These are phyloP conservation scores for Cymbidium sinense DNA, from an alignment of 106 monocot species.

Conservation along the genomic window DNA sequence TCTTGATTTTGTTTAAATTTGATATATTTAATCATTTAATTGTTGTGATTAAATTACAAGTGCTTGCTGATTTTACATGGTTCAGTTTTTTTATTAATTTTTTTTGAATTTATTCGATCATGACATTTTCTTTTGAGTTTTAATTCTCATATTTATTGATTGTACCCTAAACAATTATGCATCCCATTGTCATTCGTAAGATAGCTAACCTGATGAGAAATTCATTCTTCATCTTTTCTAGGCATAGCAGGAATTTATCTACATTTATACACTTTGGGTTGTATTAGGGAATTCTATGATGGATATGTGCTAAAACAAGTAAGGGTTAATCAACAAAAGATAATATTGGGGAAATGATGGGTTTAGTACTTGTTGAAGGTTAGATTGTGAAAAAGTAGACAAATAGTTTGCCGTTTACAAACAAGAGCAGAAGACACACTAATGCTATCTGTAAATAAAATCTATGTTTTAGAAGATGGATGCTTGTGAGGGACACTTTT, in stretches of 20 bases:
- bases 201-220: neutral
- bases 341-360: neutral
- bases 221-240: neutral
- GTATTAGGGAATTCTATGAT: too few relatives aligned
- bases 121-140: too few relatives aligned
- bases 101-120: neutral
- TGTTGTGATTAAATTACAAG: neutral
- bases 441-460: neutral
- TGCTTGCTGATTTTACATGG: neutral
- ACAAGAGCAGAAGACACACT: too few relatives aligned
- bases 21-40: neutral
- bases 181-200: neutral
- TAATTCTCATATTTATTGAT: neutral
- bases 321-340: neutral
- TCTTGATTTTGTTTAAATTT: neutral
- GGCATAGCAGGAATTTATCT: neutral
- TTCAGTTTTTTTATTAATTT: neutral
- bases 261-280: neutral
- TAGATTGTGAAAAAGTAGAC: too few relatives aligned
- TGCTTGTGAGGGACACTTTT: too few relatives aligned
- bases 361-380: neutral
- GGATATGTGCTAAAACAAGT: neutral
- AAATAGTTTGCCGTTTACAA: too few relatives aligned
- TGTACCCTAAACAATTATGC: neutral
- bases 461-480: neutral